phyloP scores from a whole-genome alignment of 1,139 yeast species.

The Debaryomyces robertsiae region DNA sequence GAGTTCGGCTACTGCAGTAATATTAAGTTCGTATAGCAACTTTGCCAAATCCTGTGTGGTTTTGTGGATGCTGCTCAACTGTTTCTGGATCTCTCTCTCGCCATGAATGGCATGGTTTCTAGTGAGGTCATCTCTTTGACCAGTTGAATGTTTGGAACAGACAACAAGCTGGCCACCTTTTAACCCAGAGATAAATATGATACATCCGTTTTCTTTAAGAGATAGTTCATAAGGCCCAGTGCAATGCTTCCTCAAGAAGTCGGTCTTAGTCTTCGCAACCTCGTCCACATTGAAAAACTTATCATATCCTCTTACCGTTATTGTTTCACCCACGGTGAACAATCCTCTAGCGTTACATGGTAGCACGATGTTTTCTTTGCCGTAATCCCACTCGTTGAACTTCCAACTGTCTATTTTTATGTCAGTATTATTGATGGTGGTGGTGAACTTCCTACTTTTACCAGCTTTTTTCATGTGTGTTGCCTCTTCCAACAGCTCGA shows the following conservation, averaged over 20 bases:
- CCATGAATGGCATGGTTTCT: slow-evolving; percentile 81
- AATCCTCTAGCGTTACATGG: slow-evolving; percentile 86
- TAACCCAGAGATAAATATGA: slow-evolving; percentile 78
- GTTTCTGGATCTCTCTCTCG: slow-evolving; percentile 55
- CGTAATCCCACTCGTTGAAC: slow-evolving; percentile 84
- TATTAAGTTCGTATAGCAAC: slow-evolving; percentile 49
- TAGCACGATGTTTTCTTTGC: slow-evolving; percentile 47
- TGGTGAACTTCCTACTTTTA: slow-evolving; percentile 23
- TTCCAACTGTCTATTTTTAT: slow-evolving; percentile 58
- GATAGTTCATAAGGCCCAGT: slow-evolving; percentile 81
- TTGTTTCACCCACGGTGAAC: slow-evolving; percentile 58
- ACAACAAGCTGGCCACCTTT: slow-evolving; percentile 73
- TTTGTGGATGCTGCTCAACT: slow-evolving; percentile 45
- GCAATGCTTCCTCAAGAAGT: slow-evolving; percentile 47
- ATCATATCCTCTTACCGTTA: slow-evolving; percentile 87
- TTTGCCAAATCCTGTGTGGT: slow-evolving; percentile 55
- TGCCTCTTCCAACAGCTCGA: slow-evolving; percentile 20
- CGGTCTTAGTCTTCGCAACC: slow-evolving; percentile 53
- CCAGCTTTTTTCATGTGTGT: slow-evolving; percentile 27
- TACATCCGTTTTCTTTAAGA: slow-evolving; percentile 92
- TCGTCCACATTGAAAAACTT: slow-evolving; percentile 89
- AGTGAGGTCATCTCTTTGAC: slow-evolving; percentile 54
- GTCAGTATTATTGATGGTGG: slow-evolving; percentile 20
- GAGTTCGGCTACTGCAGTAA: slow-evolving; percentile 88
- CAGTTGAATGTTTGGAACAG: slow-evolving; percentile 90